Evolutionary conservation across 768 basidiomycete species (phyloP), one percentile per base, ranked within the genome.

Genomic region (Tephrocybe sp.): DNA sequence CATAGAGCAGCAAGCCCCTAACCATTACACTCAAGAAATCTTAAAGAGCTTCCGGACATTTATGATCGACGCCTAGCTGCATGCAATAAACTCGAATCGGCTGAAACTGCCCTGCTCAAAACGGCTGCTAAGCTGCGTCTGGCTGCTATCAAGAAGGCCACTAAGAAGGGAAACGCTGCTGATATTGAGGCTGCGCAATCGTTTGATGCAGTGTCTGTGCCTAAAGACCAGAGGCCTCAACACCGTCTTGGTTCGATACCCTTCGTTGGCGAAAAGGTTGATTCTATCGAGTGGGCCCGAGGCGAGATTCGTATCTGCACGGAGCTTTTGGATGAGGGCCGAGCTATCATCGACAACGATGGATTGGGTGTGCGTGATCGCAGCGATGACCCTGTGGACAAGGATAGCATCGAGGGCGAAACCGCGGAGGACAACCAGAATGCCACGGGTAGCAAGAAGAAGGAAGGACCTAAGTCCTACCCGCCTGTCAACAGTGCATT

Each of bases 271-370:
- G 66, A 91, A 65, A 89, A 96, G 66, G 94, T 98, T 13, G 97
- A 98, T 69, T 82, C 89, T 2, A 93, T 98, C 62, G 86, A 93
- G 2, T 97, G 94, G 93, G 83, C 85, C 16, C 75, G 89, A 25
- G 71, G 77, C 16, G 88, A 94, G 68, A 90, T 97, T 48, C 66
- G 69, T 1, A 60, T 71, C 1, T 82, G 83, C 48, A 81, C 75
- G 15, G 61, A 61, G 16, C 58, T 80, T 3, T 69, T 92, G 37
- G 77, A 81, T 2, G 73, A 75, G 51, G 82, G 74, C 19, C 73
- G 82, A 12, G 61, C 61, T 27, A 52, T 64, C 13, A 70, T 75
- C 19, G 58, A 60, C 8, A 59, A 58, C 9, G 59, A 65, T 26
- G 73, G 65, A 32, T 60, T 66, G 36, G 56, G 62, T 27, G 52